Conservation (phyloP, 495 filamentous ascomycete species). For the Aspergillus affinis region DNA sequence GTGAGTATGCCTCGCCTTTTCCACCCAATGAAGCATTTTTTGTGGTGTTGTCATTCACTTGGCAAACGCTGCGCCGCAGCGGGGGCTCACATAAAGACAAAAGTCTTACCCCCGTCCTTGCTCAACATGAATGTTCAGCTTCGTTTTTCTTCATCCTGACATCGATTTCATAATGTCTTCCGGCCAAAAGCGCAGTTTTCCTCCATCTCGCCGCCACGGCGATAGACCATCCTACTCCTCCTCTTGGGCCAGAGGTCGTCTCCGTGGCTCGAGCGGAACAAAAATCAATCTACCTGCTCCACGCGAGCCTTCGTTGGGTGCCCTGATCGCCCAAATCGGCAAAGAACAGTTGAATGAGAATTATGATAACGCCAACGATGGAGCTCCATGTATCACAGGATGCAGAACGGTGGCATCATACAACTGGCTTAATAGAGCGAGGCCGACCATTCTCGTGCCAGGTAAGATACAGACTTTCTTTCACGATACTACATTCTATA, state of each 20-base stretch:
- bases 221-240: too few species aligned
- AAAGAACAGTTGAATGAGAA: conserved; percentile 16
- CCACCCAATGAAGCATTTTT: too few species aligned
- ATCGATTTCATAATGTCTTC: conserved; percentile 2
- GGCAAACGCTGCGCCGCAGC: too few species aligned
- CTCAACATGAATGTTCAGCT: too few species aligned
- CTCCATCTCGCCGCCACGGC: too few species aligned
- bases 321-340: conserved; percentile 23
- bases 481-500: not conserved
- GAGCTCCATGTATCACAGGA: conserved; percentile 22
- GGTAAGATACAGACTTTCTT: conserved; percentile 31
- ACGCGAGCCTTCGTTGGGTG: conserved; percentile 21
- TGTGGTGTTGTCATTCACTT: too few species aligned
- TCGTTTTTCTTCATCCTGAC: too few species aligned
- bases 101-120: too few species aligned
- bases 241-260: conserved; percentile 26
- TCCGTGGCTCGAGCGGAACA: too few species aligned
- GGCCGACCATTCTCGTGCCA: conserved; percentile 51
- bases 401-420: conserved; percentile 48
- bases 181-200: conserved; percentile 13
- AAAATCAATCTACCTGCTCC: not conserved
- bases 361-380: conserved; percentile 1
- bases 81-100: too few species aligned
- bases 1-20: too few species aligned
- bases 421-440: conserved; percentile 46